Evolutionary conservation across 768 basidiomycete species (phyloP).

Genomic region (Boletus vermiculosoides): DNA sequence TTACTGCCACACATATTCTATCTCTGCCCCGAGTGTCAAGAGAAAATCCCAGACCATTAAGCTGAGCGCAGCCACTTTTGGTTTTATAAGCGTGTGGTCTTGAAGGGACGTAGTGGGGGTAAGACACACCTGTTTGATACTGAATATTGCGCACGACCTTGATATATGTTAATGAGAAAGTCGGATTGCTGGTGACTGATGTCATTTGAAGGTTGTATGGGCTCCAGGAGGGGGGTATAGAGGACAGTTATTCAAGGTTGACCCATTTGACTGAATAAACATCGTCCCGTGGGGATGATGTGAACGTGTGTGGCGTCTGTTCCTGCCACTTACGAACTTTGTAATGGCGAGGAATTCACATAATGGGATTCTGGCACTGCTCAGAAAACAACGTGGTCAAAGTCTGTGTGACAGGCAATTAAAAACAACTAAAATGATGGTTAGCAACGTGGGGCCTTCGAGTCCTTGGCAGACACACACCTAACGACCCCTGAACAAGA

Average conservation of each 20-base stretch:
- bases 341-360: neutral
- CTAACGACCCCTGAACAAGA: neutral
- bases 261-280: neutral
- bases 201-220: constrained; percentile 5
- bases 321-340: neutral
- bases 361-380: too few relatives aligned
- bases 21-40: constrained; percentile 25
- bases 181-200: neutral
- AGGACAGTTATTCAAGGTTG: too few relatives aligned
- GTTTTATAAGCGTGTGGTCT: neutral
- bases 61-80: constrained; percentile 25
- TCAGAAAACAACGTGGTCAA: neutral
- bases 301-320: neutral
- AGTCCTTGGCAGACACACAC: neutral
- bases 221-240: neutral
- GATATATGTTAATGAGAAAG: constrained; percentile 5
- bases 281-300: neutral
- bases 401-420: too few relatives aligned
- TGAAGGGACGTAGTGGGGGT: neutral
- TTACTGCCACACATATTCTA: constrained; percentile 34
- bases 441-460: neutral
- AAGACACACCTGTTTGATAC: constrained; percentile 11
- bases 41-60: constrained; percentile 31
- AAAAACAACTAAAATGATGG: neutral
- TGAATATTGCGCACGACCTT: constrained; percentile 4